These are phyloP conservation scores for thale cress (Arabidopsis thaliana) DNA, from an alignment of 345 rosid species.

Conservation along the genomic window DNA sequence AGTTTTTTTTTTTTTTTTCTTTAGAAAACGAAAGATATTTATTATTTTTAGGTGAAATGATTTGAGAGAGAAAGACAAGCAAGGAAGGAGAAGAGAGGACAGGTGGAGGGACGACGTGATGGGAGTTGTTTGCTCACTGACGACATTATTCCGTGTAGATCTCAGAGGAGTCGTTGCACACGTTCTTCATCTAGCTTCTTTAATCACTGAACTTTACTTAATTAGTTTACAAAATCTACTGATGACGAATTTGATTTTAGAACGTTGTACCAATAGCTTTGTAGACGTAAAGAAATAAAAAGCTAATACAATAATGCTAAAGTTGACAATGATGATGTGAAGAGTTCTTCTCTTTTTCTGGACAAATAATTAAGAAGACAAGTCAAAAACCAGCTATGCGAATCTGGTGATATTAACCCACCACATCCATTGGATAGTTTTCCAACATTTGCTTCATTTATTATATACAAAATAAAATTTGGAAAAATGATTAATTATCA, in stretches of 20 bases:
- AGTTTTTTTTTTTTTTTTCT: conserved; percentile 1
- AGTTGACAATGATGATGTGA: not conserved
- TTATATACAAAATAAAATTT: no score
- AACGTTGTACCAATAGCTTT: not conserved
- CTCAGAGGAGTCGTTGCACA: conserved; percentile 26
- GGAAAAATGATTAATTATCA: not conserved
- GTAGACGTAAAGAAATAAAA: not conserved
- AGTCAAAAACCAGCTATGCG: conserved; percentile 35
- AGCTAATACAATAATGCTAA: not conserved
- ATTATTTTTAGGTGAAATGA: conserved; percentile 33
- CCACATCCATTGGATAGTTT: conserved; percentile 8
- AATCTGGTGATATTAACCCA: conserved; percentile 1
- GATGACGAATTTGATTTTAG: conserved; percentile 3
- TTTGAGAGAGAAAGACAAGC: conserved; percentile 34
- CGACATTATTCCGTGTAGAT: conserved; percentile 32
- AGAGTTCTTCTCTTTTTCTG: not conserved
- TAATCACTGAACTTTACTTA: conserved; percentile 6
- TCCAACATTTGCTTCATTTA: not conserved
- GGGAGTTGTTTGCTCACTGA: conserved; percentile 17
- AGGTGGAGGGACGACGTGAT: conserved; percentile 36
- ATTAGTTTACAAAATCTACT: conserved; percentile 9
- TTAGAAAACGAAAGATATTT: not conserved
- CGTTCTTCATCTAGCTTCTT: conserved; percentile 11
- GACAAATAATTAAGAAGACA: conserved; percentile 1
- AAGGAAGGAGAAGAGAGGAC: conserved; percentile 29